These are phyloP conservation scores for Paramecium pentaurelia DNA, from an alignment of 73 alveolate species.

Conservation along the genomic window DNA sequence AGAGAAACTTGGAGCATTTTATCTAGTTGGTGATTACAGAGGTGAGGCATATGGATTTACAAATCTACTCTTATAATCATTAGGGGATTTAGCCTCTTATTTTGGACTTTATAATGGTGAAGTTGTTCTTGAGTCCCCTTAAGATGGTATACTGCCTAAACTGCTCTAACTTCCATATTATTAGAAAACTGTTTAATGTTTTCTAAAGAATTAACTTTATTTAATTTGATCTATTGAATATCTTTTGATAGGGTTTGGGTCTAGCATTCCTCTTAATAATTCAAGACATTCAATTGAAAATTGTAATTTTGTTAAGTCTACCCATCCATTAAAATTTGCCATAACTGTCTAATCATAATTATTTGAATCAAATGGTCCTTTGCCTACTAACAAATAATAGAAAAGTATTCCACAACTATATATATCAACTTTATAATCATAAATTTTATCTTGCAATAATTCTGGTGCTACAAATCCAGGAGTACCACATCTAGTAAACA, in stretches of 20 bases:
- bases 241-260: constrained; percentile 32
- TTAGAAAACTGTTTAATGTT: neutral
- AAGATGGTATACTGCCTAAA: neutral
- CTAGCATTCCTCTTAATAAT: constrained; percentile 2
- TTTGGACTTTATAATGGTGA: neutral
- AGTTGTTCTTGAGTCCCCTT: neutral
- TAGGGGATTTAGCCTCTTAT: neutral
- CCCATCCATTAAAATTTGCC: neutral
- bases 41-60: neutral
- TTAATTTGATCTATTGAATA: neutral
- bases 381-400: constrained; percentile 65
- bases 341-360: constrained; percentile 51
- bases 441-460: constrained; percentile 63
- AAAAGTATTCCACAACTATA: constrained; percentile 72
- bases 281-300: constrained; percentile 13
- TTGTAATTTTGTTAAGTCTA: neutral
- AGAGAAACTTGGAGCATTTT: neutral
- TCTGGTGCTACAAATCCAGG: constrained; percentile 80
- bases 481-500: constrained; percentile 73
- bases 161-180: neutral
- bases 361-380: constrained; percentile 61
- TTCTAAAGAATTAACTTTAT: neutral
- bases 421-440: constrained; percentile 69
- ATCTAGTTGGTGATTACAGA: neutral
- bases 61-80: neutral